Base-by-base conservation (phyloP, 2,329 filamentous ascomycete species). In the Daldinia eschscholtzii region DNA sequence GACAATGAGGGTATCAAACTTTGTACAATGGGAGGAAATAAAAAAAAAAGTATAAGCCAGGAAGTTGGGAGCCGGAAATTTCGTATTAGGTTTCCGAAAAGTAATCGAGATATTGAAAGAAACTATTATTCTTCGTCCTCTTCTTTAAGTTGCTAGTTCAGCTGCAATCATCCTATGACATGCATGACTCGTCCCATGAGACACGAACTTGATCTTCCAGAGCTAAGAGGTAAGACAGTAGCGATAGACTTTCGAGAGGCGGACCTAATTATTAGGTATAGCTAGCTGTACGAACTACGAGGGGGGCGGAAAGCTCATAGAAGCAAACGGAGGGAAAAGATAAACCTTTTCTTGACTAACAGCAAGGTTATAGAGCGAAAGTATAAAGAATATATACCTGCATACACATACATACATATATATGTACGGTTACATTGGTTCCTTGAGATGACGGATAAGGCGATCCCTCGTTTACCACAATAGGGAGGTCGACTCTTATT, bases 401-500 rank as follows among this genome's bases (percentile, higher is more conserved):
- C 46, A 50, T 50, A 50, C 46, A 50, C 26, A 28, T 50, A 12
- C 46, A 50, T 50, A 52, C 53, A 44, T 52, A 52, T 37, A 39
- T 20, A 26, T 53, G 62, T 35, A 35, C 33, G 10, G 67, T 67
- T 71, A 61, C 70, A 67, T 64, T 64, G 33, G 42, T 52, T 62
- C 61, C 58, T 57, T 20, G 44, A 42, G 64, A 59, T 26, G 61
- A 67, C 26, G 57, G 53, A 52, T 57, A 64, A 52, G 56, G 61
- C 58, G 48, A 65, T 61, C 64, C 41, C 57, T 64, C 50, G 39
- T 62, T 46, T 53, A 56, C 64, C 55, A 58, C 53, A 68, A 57
- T 61, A 65, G 67, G 70, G 70, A 70, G 59, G 64, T 68, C 59
- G 53, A 56, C 52, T 53, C 42, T 68, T 56, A 64, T 72, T 64